Base-by-base conservation (phyloP, 148 eudicot species). In the Silene latifolia region DNA sequence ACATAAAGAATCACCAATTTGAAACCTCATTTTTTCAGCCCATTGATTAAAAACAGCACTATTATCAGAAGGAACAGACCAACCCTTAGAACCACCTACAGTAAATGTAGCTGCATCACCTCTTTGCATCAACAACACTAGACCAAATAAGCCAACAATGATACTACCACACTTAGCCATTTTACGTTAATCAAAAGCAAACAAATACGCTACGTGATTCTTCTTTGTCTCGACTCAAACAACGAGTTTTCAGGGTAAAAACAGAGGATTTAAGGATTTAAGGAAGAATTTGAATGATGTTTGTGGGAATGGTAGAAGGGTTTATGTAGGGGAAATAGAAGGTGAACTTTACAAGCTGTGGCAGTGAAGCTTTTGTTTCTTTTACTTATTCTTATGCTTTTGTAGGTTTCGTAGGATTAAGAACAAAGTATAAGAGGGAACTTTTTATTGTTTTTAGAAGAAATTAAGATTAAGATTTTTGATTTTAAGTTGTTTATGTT, bases 11-110 rank as follows among this genome's bases (percentile, higher is more conserved):
- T 93, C 98, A 7, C 94, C 95, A 54, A 85, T 76, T 72, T 89
- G 91, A 66, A 91, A 93, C 32, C 98, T 67, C 74, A 53, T 81
- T n/a, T 46, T 79, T 69, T 88, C 90, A 13, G 98, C 98, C 98
- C 98, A 93, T 54, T 88, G 89, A 82, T 89, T 89, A 67, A 65
- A 87, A 81, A 74, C 67, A 3, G 82, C 71, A 72, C 58, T 75
- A 44, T 87, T 82, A 76, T 84, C 86, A 69, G 77, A 39, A 13
- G 97, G 97, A 80, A 78, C 83, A 27, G 83, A 68, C 98, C 98
- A 93, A 15, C 87, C 90, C 21, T 72, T 69, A 0, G 85, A 48
- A 19, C 93, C 97, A 68, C 98, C 98, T n/a, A 91, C 97, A 56
- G 78, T 84, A 81, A 88, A 93, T 54, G 91, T 82, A 19, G 76